These are phyloP conservation scores for Suhomyces coccinellae DNA, from an alignment of 1,139 yeast species.

Conservation along the genomic window DNA sequence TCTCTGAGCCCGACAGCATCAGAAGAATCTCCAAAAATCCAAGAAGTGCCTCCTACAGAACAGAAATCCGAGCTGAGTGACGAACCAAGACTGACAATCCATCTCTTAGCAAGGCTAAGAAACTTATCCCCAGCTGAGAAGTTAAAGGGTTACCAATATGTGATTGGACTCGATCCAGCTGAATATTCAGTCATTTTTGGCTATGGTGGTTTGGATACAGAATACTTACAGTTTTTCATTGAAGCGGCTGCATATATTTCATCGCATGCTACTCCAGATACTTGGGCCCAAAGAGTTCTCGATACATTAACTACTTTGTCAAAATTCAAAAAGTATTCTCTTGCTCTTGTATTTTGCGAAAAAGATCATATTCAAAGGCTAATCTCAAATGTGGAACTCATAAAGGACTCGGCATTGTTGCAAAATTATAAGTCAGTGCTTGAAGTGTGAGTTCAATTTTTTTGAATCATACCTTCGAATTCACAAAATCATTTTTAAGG, in stretches of 20 bases:
- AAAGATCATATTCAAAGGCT: conserved; percentile 6
- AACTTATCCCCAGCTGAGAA: conserved; percentile 30
- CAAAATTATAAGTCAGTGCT: conserved; percentile 6
- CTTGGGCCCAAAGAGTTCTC: conserved; percentile 22
- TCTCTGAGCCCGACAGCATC: not conserved
- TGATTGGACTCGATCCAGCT: conserved; percentile 33
- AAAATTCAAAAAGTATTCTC: conserved; percentile 25
- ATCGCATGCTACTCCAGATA: conserved; percentile 14
- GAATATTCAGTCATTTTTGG: conserved; percentile 38
- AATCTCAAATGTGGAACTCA: conserved; percentile 5
- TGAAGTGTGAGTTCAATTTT: too few relatives aligned
- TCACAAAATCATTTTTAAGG: not conserved
- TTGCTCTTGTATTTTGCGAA: conserved; percentile 26
- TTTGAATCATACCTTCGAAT: too few relatives aligned
- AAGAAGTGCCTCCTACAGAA: not conserved
- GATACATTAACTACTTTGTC: conserved; percentile 23
- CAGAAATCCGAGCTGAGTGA: not conserved
- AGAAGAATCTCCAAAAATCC: not conserved
- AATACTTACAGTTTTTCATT: conserved; percentile 52
- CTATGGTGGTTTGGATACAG: conserved; percentile 57
- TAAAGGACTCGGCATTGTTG: conserved; percentile 1
- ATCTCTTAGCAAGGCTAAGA: conserved; percentile 29
- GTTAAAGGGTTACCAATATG: conserved; percentile 39
- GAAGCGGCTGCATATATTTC: conserved; percentile 42
- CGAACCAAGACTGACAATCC: conserved; percentile 30